Evolutionary conservation across 192 early-diverging fungal species (phyloP).

Genomic region (Phlyctochytrium bullatum): DNA sequence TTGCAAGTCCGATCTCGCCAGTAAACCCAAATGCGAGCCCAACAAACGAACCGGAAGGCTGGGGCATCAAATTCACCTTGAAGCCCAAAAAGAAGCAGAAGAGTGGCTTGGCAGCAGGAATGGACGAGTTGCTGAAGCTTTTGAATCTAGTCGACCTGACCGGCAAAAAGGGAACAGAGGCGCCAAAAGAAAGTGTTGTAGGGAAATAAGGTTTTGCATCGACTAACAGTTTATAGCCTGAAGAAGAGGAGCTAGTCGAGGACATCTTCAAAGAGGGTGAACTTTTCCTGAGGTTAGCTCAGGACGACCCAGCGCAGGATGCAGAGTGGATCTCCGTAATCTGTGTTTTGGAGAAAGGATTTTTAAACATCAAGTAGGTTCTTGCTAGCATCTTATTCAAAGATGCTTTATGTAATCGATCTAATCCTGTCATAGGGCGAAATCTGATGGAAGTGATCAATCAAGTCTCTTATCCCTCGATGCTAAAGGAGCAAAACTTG

Average conservation of each 20-base stretch:
- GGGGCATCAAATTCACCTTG: background rate
- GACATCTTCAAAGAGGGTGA: background rate
- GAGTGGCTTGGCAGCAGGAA: background rate
- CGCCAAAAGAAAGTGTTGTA: too few relatives aligned
- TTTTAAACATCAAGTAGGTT: background rate
- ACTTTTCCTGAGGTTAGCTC: background rate
- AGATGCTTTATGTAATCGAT: background rate
- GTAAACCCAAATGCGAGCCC: background rate
- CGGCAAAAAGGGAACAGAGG: background rate
- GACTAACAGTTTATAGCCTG: too few relatives aligned
- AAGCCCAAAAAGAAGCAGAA: background rate
- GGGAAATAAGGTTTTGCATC: too few relatives aligned
- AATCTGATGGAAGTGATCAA: background rate
- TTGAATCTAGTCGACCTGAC: conserved; percentile 1
- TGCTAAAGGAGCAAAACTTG: too few relatives aligned
- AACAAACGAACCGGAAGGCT: too few relatives aligned
- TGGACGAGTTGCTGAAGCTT: conserved; percentile 10
- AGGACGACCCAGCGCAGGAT: background rate
- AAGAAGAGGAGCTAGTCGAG: too few relatives aligned
- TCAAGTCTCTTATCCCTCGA: too few relatives aligned
- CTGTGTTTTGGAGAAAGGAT: background rate
- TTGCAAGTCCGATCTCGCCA: background rate
- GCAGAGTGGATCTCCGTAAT: background rate
- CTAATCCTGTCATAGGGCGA: background rate
- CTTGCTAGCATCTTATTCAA: too few relatives aligned